These are phyloP conservation scores for Aspergillus bombycis DNA, from an alignment of 2,329 filamentous ascomycete genomes.

Conservation along the genomic window DNA sequence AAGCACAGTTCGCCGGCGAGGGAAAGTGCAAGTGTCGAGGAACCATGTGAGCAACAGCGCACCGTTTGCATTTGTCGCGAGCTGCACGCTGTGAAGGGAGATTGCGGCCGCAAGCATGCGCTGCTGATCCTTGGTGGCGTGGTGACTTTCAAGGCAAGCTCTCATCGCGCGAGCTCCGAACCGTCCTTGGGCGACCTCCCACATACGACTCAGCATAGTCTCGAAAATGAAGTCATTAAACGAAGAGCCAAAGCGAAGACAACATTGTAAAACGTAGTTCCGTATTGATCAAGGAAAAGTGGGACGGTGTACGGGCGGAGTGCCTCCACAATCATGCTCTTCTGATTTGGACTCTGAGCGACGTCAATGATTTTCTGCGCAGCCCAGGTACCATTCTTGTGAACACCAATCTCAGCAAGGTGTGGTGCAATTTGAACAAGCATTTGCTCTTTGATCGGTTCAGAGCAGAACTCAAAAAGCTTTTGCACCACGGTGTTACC, in stretches of 20 bases:
- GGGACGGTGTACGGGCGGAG: slow-evolving; percentile 85
- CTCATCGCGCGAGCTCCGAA: slow-evolving; percentile 96
- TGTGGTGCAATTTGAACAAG: slow-evolving; percentile 84
- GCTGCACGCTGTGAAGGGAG: slow-evolving; percentile 92
- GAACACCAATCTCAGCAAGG: slow-evolving; percentile 92
- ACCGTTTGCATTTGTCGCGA: slow-evolving; percentile 95
- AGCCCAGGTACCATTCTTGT: slow-evolving; percentile 99
- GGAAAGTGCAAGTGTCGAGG: slow-evolving; percentile 96
- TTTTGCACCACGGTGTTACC: slow-evolving; percentile 99
- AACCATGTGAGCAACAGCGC: slow-evolving; percentile 96
- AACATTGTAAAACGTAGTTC: slow-evolving; percentile 97
- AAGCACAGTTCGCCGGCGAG: slow-evolving; percentile 84
- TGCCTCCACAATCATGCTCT: slow-evolving; percentile 80
- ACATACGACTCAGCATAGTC: slow-evolving; percentile 90
- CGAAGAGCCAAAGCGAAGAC: slow-evolving; percentile 84
- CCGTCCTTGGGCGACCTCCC: slow-evolving; percentile 89
- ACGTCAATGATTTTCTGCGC: slow-evolving; percentile 99
- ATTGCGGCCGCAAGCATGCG: slow-evolving; percentile 92
- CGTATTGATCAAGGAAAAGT: slow-evolving; percentile 95
- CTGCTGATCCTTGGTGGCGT: slow-evolving; percentile 93
- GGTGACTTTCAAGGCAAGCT: slow-evolving; percentile 93
- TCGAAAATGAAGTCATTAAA: slow-evolving; percentile 98
- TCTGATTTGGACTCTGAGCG: slow-evolving; percentile 81
- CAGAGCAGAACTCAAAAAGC: slow-evolving; percentile 94
- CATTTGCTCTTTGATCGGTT: slow-evolving; percentile 89